Conservation (phyloP, 2,329 filamentous ascomycete species). For the Monosporascus sp. region DNA sequence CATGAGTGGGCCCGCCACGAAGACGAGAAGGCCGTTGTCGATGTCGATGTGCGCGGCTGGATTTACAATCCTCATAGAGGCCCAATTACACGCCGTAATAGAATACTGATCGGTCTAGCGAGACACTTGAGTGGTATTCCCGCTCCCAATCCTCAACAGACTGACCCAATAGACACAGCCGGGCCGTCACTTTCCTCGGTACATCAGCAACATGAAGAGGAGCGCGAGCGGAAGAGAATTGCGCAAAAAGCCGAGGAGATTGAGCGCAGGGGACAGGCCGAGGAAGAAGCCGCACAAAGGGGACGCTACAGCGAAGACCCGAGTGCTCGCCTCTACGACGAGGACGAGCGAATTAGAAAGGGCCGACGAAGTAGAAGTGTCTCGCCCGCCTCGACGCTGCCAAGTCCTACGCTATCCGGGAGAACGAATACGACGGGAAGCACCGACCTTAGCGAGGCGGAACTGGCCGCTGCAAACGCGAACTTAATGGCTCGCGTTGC, state of each 20-base stretch:
- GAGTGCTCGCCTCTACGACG: conserved; percentile 38
- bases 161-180: conserved; percentile 12
- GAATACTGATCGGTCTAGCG: conserved; percentile 79
- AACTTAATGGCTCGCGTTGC: conserved; percentile 82
- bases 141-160: conserved; percentile 47
- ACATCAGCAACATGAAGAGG: conserved; percentile 41
- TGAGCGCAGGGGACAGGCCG: conserved; percentile 62
- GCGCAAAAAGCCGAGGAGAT: conserved; percentile 72
- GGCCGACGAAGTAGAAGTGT: conserved; percentile 17
- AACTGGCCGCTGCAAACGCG: conserved; percentile 73
- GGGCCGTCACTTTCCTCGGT: conserved; percentile 21
- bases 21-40: conserved; percentile 78
- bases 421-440: conserved; percentile 25
- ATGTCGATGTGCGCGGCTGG: conserved; percentile 95
- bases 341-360: conserved; percentile 32
- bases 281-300: conserved; percentile 63
- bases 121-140: conserved; percentile 84
- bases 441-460: conserved; percentile 65
- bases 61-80: conserved; percentile 82
- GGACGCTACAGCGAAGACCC: conserved; percentile 65
- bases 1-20: conserved; percentile 75
- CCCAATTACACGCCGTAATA: conserved; percentile 80
- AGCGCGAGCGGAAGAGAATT: conserved; percentile 59
- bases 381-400: conserved; percentile 30
- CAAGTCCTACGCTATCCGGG: conserved; percentile 37